Evolutionary conservation across 2,329 filamentous ascomycete species (phyloP), one percentile per base, ranked within the genome.

Genomic region (Monilinia fructicola): DNA sequence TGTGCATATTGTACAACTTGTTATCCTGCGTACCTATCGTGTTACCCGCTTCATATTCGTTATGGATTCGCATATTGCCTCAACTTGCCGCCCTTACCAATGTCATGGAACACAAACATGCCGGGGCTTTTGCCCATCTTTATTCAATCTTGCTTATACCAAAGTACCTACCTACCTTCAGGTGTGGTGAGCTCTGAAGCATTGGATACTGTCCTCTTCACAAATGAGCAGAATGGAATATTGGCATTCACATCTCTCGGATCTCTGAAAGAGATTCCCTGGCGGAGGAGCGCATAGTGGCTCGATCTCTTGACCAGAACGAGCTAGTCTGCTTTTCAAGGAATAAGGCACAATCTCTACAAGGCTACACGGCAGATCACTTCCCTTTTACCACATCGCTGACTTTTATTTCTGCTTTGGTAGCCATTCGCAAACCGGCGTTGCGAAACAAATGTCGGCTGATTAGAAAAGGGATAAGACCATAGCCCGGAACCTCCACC

Each of bases 21-120:
- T 59, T 50, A n/a, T 59, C 50, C 44, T 59, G 54, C 54, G 28
- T 65, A 48, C 42, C 48, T 35, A 63, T 35, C 46, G 61, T 64
- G 42, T 48, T 38, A 55, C 61, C 16, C 48, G n/a, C 31, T 21
- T 40, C 44, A 42, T 23, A 3, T 65, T 52, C 63, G 31, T 52
- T 31, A 52, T 54, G 62, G 56, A 66, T 62, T 50, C 64, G 56
- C 53, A 62, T 61, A 48, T 62, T 62, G 28, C 56, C 55, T 56
- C 50, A 62, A 53, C 64, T 44, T 66, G 55, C 55, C 64, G 54
- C 40, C 50, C 40, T 38, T 48, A 21, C 38, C 26, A 52, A 31
- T 54, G 38, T 44, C 23, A 26, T 46, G 46, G 38, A 53, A 54
- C 64, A 66, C 64, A 40, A 54, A 52, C 50, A 40, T n/a, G 56